Evolutionary conservation across 2,329 filamentous ascomycete species (phyloP), one percentile per base, ranked within the genome.

Genomic region (Cladosporium sp.): DNA sequence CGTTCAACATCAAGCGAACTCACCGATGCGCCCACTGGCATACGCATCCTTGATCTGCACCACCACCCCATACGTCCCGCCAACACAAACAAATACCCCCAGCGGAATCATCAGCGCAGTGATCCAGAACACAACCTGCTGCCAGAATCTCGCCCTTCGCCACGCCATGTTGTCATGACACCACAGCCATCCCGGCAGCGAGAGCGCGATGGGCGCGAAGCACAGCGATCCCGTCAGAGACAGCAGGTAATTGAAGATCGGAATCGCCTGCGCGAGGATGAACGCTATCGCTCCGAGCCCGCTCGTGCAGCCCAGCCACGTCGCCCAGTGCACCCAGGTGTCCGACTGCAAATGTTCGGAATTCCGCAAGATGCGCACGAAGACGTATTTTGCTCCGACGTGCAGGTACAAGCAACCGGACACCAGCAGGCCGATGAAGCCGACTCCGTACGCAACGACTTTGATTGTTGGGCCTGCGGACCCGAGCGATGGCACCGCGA

Each of bases 391-490:
- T 1, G 83, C 80, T 0, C 81, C 81, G 11, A 85, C 72, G 71
- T 85, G 83, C 16, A 82, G 71, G 68, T 82, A 83, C 0, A 83
- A 69, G 50, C 78, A 78, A 1, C 78, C 80, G 61, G 80, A 81
- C 49, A 88, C 82, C 33, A 85, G 75, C 4, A 89, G 78, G 1
- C 85, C 85, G 5, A 83, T 77, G 10, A 88, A 73, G 2, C 81
- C 87, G 53, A 89, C 79, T 2, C 86, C 87, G 69, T 89, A 89
- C 0, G 85, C 77, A 0, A 88, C 80, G 73, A 86, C 88, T 77
- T 89, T 88, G 69, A 89, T 78, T 0, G 80, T 82, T 4, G 79
- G 78, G 11, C 87, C 87, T 0, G 87, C 87, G 44, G 82, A 86
- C 18, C 87, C 87, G 0, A 89, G 81, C 1, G 86, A 85, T 0